Evolutionary conservation across 371 early-diverging fungal genomes (phyloP), one percentile per base, ranked within the genome.

Genomic region (Circinella umbellata): DNA sequence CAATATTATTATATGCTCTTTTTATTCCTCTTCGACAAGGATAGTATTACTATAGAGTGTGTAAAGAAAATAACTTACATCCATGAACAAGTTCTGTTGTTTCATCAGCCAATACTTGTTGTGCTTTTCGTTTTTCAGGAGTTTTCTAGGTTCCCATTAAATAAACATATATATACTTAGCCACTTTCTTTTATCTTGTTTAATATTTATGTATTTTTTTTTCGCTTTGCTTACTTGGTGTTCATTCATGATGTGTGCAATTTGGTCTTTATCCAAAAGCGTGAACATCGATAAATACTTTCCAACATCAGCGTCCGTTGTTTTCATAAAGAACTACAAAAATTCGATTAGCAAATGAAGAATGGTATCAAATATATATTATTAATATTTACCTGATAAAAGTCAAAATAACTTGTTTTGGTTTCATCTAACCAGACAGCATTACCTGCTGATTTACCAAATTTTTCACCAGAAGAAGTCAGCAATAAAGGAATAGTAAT

Each of bases 371-470:
- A 1, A 27, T 27, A 27, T 27, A 27, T 27, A 27, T 27, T 27
- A 27, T 27, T 27, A 27, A 27, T 27, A 27, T 27, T 51, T 77
- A 92, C 93, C 87, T 98, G 98, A 79, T 95, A 98, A 67, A 97
- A 92, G 67, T 97, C 96, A 77, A 90, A 98, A 2, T 88, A 79
- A 48, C 94, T 92, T 0, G 95, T 90, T 87, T 90, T 88, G 2
- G 69, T 76, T 48, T 88, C 86, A 78, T 96, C 94, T 66, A 98
- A 76, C 98, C 98, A 98, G 20, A 98, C 86, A 4, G 97, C 98
- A 72, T 97, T 97, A 46, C 97, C 98, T 4, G 94, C 96, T 49
- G 94, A 93, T 80, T 98, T 98, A 35, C 98, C 98, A 87, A 96
- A 96, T 76, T 98, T 98, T 67, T 96, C 94, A 5, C 98, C 98